phyloP scores from a whole-genome alignment of 2,329 filamentous ascomycete genomes.

The Fusarium solani-melongenae region DNA sequence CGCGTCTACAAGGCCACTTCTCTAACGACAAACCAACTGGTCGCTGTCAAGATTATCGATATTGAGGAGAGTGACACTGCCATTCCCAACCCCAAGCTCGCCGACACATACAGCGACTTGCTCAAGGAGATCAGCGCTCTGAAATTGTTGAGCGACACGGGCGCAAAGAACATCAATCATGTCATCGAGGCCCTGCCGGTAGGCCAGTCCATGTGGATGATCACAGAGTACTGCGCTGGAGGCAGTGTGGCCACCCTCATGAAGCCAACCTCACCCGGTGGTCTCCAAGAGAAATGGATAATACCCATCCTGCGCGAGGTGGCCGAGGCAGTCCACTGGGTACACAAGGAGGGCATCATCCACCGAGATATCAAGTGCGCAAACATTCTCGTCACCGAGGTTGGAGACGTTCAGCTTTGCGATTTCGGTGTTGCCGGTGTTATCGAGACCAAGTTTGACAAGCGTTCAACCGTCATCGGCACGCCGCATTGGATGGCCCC shows the following conservation, averaged over 20 bases:
- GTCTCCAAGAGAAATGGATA: constrained; percentile 77
- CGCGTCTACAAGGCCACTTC: constrained; percentile 75
- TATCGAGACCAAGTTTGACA: constrained; percentile 79
- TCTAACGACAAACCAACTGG: constrained; percentile 61
- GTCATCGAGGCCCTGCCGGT: constrained; percentile 83
- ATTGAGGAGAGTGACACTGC: constrained; percentile 77
- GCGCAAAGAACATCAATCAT: constrained; percentile 82
- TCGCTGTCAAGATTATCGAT: constrained; percentile 86
- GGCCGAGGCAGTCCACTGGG: constrained; percentile 73
- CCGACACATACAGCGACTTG: constrained; percentile 76
- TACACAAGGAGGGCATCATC: constrained; percentile 75
- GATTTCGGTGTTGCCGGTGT: constrained; percentile 87
- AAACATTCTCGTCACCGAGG: constrained; percentile 83
- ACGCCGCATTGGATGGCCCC: constrained; percentile 91
- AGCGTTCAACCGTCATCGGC: constrained; percentile 83
- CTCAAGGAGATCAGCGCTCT: constrained; percentile 77
- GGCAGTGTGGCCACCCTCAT: constrained; percentile 82
- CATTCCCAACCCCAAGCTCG: constrained; percentile 70
- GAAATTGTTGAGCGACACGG: constrained; percentile 77
- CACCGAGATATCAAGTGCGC: constrained; percentile 80
- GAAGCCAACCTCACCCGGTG: constrained; percentile 73
- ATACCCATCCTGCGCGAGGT: constrained; percentile 75
- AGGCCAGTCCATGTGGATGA: constrained; percentile 86
- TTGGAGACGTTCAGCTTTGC: constrained; percentile 81
- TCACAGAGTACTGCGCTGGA: constrained; percentile 87